These are phyloP conservation scores for Claviceps pazoutovae DNA, from an alignment of 2,329 filamentous ascomycete species.

Conservation along the genomic window DNA sequence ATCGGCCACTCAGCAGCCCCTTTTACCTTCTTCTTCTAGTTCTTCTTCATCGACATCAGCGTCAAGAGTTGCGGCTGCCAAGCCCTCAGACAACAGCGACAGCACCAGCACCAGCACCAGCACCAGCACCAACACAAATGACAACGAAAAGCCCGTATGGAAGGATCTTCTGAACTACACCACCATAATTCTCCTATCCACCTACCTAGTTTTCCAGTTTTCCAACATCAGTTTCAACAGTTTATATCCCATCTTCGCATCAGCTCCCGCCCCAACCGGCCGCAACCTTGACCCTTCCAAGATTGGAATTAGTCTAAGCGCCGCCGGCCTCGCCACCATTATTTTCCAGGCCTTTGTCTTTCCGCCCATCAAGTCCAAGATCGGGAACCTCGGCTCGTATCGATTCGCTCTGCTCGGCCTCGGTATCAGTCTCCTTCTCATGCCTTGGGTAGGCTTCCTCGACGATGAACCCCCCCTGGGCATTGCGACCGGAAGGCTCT, in stretches of 20 bases:
- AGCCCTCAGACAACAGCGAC: conserved; percentile 11
- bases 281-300: conserved; percentile 61
- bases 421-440: conserved; percentile 67
- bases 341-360: conserved; percentile 82
- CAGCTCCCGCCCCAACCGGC: conserved; percentile 60
- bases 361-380: conserved; percentile 57
- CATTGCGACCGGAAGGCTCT: conserved; percentile 46
- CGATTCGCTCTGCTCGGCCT: conserved; percentile 65
- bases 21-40: conserved; percentile 13
- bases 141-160: conserved; percentile 26
- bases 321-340: conserved; percentile 76
- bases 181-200: conserved; percentile 65
- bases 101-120: conserved; percentile 14
- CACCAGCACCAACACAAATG: conserved; percentile 12
- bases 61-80: background rate
- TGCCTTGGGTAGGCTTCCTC: conserved; percentile 80
- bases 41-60: conserved; percentile 10
- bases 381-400: conserved; percentile 81
- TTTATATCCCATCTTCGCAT: conserved; percentile 84
- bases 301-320: conserved; percentile 73
- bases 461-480: conserved; percentile 42
- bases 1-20: conserved; percentile 13
- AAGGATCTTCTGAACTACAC: conserved; percentile 61
- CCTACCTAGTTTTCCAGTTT: conserved; percentile 87
- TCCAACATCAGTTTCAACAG: conserved; percentile 93